A percentile compares a stretch with the other conserved stretches of the same genome.
These are phyloP conservation scores for Dalbergia cultrata DNA, from an alignment of 306 rosid genomes.

Conservation along the genomic window DNA sequence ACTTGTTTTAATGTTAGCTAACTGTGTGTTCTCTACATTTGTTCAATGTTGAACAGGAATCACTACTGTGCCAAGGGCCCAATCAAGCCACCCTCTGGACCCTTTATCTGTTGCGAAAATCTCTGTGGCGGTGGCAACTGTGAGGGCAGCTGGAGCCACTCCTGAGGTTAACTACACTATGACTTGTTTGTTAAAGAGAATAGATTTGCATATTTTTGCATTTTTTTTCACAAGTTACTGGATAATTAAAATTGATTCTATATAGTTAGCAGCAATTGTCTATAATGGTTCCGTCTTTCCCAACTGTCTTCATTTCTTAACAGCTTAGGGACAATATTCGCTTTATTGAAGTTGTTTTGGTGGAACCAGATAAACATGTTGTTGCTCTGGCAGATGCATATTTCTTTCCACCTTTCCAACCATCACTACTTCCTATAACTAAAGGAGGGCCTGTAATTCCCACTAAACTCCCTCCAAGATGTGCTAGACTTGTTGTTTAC, in stretches of 20 bases:
- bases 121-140: conserved; percentile 86
- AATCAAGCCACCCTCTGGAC: conserved; percentile 82
- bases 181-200: conserved; percentile 13
- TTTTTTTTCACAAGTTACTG: neutral
- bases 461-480: conserved; percentile 79
- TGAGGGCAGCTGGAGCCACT: conserved; percentile 85
- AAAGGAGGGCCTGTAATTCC: conserved; percentile 81
- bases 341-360: conserved; percentile 73
- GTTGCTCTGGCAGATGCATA: conserved; percentile 91
- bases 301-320: conserved; percentile 25
- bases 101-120: conserved; percentile 87
- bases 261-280: conserved; percentile 9
- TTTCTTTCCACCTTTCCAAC: conserved; percentile 90
- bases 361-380: conserved; percentile 80
- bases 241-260: neutral
- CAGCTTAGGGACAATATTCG: conserved; percentile 91
- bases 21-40: conserved; percentile 12
- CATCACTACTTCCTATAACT: conserved; percentile 78
- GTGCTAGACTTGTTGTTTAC: conserved; percentile 78
- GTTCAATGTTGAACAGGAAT: conserved; percentile 56
- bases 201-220: neutral
- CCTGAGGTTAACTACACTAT: conserved; percentile 67
- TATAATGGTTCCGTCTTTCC: neutral
- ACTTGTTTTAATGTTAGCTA: neutral
- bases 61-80: conserved; percentile 66